Base-by-base conservation (phyloP, 495 filamentous ascomycete species). In the Endocarpon pusillum region DNA sequence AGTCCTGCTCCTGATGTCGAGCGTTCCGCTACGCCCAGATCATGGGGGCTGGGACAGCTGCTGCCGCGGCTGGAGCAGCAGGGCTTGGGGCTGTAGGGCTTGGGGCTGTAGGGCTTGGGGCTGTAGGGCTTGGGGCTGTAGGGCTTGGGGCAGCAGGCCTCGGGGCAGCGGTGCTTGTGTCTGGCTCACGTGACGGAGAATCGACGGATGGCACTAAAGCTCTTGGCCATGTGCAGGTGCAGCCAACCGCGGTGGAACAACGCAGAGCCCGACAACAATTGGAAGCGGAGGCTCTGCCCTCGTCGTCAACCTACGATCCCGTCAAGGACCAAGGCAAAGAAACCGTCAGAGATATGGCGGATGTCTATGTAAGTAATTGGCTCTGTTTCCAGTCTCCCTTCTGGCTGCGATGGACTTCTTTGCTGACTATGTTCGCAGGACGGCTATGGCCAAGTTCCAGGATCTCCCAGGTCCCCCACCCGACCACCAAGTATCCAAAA, bases 401-500 rank as follows among this genome's bases (percentile, higher is more conserved):
- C n/a, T n/a, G n/a, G 26, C 33, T 28, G 22, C 27, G 39, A 32
- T n/a, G n/a, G n/a, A n/a, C n/a, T n/a, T n/a, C n/a, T n/a, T n/a
- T n/a, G 29, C 41, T 39, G 22, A 42, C 25, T 16, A 11, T 19
- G 26, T 35, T 35, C 38, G 36, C 55, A 93, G 84, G 85, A 94
- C 71, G 87, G 81, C 57, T 92, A 73, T 65, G 89, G 91, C 55
- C 86, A 93, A 54, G 82, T 79, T 57, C 83, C 72, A 48, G 81
- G 75, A 43, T 91, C 83, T 48, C 85, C 87, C 45, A 76, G 75
- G 51, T 96, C 91, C 44, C 89, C 89, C 33, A 92, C 84, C 43
- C 80, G 91, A 54, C 87, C 87, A 51, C 84, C 86, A 54, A 94
- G 83, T 66, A 77, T 92, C 64, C 84, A 86, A 40, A 82, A 83